Conservation (phyloP, 257 asterid genomes). For the Eucommia ulmoides region DNA sequence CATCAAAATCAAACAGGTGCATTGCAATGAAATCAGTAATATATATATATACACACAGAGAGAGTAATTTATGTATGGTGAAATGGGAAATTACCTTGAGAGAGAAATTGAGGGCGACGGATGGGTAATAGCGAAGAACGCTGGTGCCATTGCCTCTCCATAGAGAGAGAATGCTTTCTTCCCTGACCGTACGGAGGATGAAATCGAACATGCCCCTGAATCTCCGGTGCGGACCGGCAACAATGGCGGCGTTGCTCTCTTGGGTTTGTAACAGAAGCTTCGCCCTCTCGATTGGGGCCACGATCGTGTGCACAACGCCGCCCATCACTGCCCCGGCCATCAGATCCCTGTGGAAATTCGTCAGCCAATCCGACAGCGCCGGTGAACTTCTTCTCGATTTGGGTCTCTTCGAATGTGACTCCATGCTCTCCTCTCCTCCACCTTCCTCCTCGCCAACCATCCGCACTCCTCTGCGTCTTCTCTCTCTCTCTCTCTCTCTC, state of each 20-base stretch:
- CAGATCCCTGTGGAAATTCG: constrained; percentile 68
- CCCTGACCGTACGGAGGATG: constrained; percentile 60
- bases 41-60: no score
- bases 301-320: constrained; percentile 93
- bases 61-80: no score
- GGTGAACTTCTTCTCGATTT: background rate
- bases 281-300: constrained; percentile 94
- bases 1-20: no score
- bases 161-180: constrained; percentile 74
- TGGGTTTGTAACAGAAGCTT: constrained; percentile 95
- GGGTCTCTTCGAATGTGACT: background rate
- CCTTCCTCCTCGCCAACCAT: background rate
- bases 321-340: constrained; percentile 94
- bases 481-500: background rate
- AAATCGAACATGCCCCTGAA: constrained; percentile 94
- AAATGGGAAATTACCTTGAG: constrained; percentile 51
- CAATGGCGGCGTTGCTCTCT: constrained; percentile 79
- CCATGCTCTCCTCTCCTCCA: background rate
- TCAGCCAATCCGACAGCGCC: constrained; percentile 28
- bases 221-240: constrained; percentile 59
- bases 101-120: constrained; percentile 94
- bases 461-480: no score
- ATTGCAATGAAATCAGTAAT: no score
- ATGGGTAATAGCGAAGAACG: constrained; percentile 88
- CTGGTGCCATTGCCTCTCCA: constrained; percentile 99